Evolutionary conservation across 2,329 filamentous ascomycete genomes (phyloP).

Genomic region (Colletotrichum lupini): DNA sequence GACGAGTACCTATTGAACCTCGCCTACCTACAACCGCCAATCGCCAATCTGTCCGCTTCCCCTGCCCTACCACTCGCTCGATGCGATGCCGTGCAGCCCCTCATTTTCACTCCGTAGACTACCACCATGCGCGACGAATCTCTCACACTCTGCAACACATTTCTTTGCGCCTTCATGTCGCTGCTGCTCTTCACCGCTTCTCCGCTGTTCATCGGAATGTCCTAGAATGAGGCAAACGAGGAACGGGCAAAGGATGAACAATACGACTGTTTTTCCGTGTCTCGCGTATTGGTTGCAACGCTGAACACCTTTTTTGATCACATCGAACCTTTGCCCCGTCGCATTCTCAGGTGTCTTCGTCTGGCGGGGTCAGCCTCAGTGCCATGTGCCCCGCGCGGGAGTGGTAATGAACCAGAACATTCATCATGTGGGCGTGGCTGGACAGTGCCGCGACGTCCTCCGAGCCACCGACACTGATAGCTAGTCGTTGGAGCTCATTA

Average conservation of each 20-base stretch:
- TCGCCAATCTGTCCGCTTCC: not conserved
- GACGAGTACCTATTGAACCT: slow-evolving; percentile 8
- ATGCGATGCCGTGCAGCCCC: slow-evolving; percentile 40
- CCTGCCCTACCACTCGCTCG: slow-evolving; percentile 16
- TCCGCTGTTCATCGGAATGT: slow-evolving; percentile 7
- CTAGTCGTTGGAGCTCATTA: slow-evolving; percentile 14
- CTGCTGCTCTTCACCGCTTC: slow-evolving; percentile 21
- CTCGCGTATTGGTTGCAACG: slow-evolving; percentile 34
- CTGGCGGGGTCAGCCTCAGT: slow-evolving; percentile 26
- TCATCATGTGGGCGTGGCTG: slow-evolving; percentile 23
- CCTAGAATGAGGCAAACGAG: slow-evolving; percentile 5
- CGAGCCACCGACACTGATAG: not conserved
- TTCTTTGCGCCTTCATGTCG: slow-evolving; percentile 16
- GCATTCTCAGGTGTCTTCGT: slow-evolving; percentile 5
- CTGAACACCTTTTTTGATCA: slow-evolving; percentile 14
- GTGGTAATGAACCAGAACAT: slow-evolving; percentile 14
- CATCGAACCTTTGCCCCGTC: not conserved
- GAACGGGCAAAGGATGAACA: not conserved
- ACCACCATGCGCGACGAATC: slow-evolving; percentile 17
- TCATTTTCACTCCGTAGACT: slow-evolving; percentile 14
- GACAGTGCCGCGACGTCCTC: slow-evolving; percentile 2
- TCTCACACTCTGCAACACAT: slow-evolving; percentile 8
- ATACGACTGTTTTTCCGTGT: slow-evolving; percentile 24
- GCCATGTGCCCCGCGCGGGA: slow-evolving; percentile 27
- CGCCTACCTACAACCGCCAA: slow-evolving; percentile 19